Conservation (phyloP, 805 yeast species). For the Candida palmyrensis region DNA sequence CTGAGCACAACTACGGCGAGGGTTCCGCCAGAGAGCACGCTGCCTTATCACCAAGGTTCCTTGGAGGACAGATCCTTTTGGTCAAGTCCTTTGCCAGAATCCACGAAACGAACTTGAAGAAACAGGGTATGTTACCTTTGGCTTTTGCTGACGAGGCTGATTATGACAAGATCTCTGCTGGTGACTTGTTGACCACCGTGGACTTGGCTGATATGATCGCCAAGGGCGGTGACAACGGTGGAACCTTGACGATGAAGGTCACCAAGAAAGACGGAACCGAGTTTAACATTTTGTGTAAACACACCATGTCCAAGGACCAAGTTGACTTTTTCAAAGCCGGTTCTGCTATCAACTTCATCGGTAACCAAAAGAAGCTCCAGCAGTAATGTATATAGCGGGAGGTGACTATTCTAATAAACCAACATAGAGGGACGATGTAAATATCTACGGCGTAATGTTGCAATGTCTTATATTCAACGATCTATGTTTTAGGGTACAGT, state of each 20-base stretch:
- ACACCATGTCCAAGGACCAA: slow-evolving; percentile 97
- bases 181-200: slow-evolving; percentile 74
- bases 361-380: slow-evolving; percentile 40
- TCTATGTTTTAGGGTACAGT: too few species aligned
- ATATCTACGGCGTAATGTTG: too few species aligned
- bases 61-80: slow-evolving; percentile 84
- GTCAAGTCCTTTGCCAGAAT: slow-evolving; percentile 97
- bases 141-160: slow-evolving; percentile 88
- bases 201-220: slow-evolving; percentile 72
- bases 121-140: slow-evolving; percentile 95
- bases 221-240: slow-evolving; percentile 86
- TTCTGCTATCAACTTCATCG: slow-evolving; percentile 91
- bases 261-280: slow-evolving; percentile 67
- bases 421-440: too few species aligned
- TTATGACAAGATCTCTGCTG: slow-evolving; percentile 73
- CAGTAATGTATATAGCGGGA: too few species aligned
- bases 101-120: slow-evolving; percentile 96
- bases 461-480: too few species aligned
- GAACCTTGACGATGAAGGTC: slow-evolving; percentile 63
- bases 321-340: slow-evolving; percentile 96
- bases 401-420: too few species aligned
- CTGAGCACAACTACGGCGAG: slow-evolving; percentile 98
- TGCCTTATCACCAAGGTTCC: slow-evolving; percentile 89
- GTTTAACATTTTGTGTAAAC: slow-evolving; percentile 72
- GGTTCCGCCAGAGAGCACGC: slow-evolving; percentile 99